Conservation (phyloP, 768 basidiomycete genomes). For the Pisolithus tinctorius region DNA sequence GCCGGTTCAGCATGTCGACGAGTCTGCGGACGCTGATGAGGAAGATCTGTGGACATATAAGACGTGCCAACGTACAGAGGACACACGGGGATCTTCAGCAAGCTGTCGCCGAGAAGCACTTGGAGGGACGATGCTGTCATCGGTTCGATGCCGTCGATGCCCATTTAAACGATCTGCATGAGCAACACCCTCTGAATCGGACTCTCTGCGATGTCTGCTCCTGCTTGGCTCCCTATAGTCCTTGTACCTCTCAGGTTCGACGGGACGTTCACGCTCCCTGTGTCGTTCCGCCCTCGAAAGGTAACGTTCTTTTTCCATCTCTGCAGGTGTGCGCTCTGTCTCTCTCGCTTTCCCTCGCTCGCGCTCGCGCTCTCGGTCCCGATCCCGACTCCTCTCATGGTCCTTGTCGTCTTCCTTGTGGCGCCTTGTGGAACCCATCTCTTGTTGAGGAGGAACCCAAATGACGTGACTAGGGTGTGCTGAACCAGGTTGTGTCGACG, state of each 20-base stretch:
- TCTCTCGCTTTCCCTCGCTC: conserved; percentile 18
- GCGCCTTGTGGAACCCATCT: conserved; percentile 18
- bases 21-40: conserved; percentile 13
- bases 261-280: conserved; percentile 28
- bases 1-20: conserved; percentile 24
- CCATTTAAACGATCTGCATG: conserved; percentile 16
- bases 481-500: conserved; percentile 18
- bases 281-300: conserved; percentile 24
- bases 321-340: conserved; percentile 17
- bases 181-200: conserved; percentile 19
- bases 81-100: neutral
- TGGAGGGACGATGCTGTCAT: conserved; percentile 25
- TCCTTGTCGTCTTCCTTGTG: conserved; percentile 20
- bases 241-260: conserved; percentile 22
- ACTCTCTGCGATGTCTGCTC: conserved; percentile 26
- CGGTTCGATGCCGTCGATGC: conserved; percentile 31
- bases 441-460: conserved; percentile 21
- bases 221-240: conserved; percentile 23
- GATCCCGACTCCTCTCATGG: conserved; percentile 21
- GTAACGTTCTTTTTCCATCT: conserved; percentile 22
- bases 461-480: conserved; percentile 11
- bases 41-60: conserved; percentile 14
- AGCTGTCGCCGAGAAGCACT: neutral
- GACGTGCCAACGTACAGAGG: conserved; percentile 13
- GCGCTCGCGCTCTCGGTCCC: conserved; percentile 16